Conservation (phyloP, 257 asterid genomes). For the Ehretia macrophylla region DNA sequence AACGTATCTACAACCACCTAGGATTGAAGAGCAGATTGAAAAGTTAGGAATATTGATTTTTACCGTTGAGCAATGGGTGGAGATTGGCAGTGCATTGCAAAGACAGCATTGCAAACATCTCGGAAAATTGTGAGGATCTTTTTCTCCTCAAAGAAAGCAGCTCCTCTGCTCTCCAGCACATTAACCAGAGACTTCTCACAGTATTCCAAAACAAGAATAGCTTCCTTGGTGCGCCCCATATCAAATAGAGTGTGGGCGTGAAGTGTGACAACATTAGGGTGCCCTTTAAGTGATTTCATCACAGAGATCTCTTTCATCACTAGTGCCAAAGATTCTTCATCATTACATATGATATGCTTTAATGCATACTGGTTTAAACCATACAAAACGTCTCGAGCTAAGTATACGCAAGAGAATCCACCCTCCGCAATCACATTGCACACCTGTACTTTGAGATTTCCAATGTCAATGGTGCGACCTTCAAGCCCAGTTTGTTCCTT, state of each 20-base stretch:
- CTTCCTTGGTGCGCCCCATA: conserved; percentile 95
- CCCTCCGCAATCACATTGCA: conserved; percentile 92
- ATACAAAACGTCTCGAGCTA: conserved; percentile 75
- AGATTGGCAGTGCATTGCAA: conserved; percentile 89
- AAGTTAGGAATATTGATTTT: conserved; percentile 8
- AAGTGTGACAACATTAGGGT: conserved; percentile 81
- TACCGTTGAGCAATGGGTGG: conserved; percentile 97
- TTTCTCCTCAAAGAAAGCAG: conserved; percentile 91
- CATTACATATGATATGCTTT: conserved; percentile 89
- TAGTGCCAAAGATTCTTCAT: conserved; percentile 73
- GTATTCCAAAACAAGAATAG: conserved; percentile 88
- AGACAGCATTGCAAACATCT: conserved; percentile 86
- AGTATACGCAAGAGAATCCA: conserved; percentile 91
- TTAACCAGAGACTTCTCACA: conserved; percentile 85
- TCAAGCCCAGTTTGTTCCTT: conserved; percentile 95
- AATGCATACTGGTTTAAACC: conserved; percentile 88
- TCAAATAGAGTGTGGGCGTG: conserved; percentile 70
- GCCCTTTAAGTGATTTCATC: conserved; percentile 89
- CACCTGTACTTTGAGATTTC: conserved; percentile 75
- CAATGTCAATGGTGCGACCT: conserved; percentile 83
- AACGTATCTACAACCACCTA: neutral
- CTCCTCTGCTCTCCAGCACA: conserved; percentile 87
- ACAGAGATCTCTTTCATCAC: conserved; percentile 79
- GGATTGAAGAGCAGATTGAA: neutral
- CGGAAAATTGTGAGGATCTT: conserved; percentile 71